phyloP scores from a whole-genome alignment of 257 asterid species.

The Thymus quinquecostatus region DNA sequence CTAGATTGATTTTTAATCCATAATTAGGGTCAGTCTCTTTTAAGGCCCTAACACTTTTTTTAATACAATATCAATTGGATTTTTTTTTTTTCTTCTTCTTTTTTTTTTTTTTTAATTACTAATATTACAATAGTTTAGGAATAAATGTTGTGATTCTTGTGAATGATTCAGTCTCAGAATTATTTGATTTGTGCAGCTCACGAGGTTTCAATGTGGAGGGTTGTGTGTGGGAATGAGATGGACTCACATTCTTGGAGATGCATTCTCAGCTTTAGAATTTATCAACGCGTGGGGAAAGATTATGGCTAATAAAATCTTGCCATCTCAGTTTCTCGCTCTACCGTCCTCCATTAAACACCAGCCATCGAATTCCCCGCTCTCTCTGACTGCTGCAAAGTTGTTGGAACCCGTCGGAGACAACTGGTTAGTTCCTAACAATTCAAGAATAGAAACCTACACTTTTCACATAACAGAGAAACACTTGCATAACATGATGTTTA shows the following conservation, averaged over 20 bases:
- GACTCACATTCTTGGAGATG: slow-evolving; percentile 82
- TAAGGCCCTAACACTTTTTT: no score
- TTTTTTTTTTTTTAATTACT: no score
- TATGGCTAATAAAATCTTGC: slow-evolving; percentile 31
- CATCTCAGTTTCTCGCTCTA: slow-evolving; percentile 15
- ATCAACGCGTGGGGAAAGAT: slow-evolving; percentile 56
- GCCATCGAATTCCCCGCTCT: background rate
- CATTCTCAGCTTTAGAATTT: slow-evolving; percentile 62
- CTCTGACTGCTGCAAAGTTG: slow-evolving; percentile 44
- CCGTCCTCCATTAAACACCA: slow-evolving; percentile 21
- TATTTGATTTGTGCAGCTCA: slow-evolving; percentile 43
- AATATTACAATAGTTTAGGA: no score
- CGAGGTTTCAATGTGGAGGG: slow-evolving; percentile 86
- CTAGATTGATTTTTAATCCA: no score
- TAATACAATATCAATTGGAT: no score
- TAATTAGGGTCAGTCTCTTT: no score
- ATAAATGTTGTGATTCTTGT: no score
- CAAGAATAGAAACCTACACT: slow-evolving; percentile 50
- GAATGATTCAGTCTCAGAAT: background rate
- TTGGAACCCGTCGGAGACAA: slow-evolving; percentile 59
- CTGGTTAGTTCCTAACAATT: slow-evolving; percentile 48
- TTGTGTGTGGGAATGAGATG: slow-evolving; percentile 70
- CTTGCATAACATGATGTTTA: slow-evolving; percentile 21
- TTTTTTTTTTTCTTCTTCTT: no score
- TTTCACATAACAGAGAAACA: slow-evolving; percentile 44